Percentiles rank a stretch among this genome's conserved stretches.
These are phyloP conservation scores for Sporisorium reilianum DNA, from an alignment of 1,284 basidiomycete genomes.

Conservation along the genomic window DNA sequence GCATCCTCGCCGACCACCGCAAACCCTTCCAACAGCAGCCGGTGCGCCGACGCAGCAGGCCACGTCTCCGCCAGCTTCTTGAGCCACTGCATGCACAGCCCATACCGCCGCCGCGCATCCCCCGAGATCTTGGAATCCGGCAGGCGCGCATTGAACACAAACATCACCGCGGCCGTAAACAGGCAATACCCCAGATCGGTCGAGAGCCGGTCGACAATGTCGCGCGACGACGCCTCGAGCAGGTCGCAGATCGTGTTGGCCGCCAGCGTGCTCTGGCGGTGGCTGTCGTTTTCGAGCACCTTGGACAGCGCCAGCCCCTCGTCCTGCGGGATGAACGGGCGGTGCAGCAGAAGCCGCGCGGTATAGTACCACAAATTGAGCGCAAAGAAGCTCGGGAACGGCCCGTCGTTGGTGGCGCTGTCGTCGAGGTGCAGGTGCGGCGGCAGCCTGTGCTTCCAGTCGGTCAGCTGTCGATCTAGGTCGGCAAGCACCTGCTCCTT, in stretches of 20 bases:
- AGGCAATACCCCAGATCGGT: constrained; percentile 62
- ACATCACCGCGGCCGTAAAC: constrained; percentile 64
- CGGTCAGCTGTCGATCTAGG: constrained; percentile 54
- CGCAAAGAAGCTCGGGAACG: constrained; percentile 56
- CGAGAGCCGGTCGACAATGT: constrained; percentile 57
- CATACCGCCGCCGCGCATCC: constrained; percentile 53
- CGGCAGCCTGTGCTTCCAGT: constrained; percentile 55
- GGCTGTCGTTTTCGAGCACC: constrained; percentile 52
- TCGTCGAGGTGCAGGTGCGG: constrained; percentile 47
- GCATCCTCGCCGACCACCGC: constrained; percentile 53
- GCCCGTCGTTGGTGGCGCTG: constrained; percentile 35
- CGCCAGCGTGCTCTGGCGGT: constrained; percentile 51
- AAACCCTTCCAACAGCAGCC: constrained; percentile 63
- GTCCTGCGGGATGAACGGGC: constrained; percentile 64
- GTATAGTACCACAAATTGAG: constrained; percentile 62
- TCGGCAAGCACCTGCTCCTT: constrained; percentile 50
- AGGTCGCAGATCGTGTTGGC: constrained; percentile 61
- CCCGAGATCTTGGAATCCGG: constrained; percentile 34
- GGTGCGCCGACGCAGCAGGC: constrained; percentile 62
- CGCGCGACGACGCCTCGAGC: constrained; percentile 46
- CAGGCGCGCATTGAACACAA: constrained; percentile 61
- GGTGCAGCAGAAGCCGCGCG: constrained; percentile 55
- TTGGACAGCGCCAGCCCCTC: constrained; percentile 48
- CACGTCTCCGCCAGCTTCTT: constrained; percentile 57
- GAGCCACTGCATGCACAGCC: constrained; percentile 58